Conservation (phyloP, 139 green algal species). For the Chlamydomonas schloesseri region DNA sequence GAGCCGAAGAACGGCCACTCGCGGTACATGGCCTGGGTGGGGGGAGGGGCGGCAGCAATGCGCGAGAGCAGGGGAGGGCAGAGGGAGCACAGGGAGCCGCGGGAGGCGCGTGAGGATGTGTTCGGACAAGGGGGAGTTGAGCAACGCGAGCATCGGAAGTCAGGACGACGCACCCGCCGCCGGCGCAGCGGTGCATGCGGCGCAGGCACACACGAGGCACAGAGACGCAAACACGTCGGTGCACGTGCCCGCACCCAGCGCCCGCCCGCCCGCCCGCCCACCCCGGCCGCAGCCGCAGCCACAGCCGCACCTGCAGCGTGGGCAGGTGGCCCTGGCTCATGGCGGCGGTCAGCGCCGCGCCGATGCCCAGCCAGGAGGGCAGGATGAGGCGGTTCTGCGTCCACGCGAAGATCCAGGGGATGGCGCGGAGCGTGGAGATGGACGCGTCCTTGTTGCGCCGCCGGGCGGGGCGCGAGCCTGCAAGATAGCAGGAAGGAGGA, state of each 20-base stretch:
- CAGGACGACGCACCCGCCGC: no score
- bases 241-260: no score
- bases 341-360: constrained; percentile 83
- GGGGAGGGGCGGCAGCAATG: constrained; percentile 72
- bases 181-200: no score
- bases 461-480: constrained; percentile 56
- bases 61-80: not conserved
- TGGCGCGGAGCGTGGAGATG: constrained; percentile 91
- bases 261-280: no score
- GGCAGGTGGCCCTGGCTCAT: constrained; percentile 40
- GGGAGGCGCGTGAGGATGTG: not conserved
- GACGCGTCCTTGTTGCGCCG: constrained; percentile 51
- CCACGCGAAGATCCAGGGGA: constrained; percentile 99
- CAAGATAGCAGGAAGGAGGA: no score
- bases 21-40: constrained; percentile 89
- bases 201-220: no score
- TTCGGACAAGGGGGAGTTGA: no score
- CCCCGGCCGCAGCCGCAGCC: no score
- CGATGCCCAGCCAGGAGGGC: constrained; percentile 97
- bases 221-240: no score
- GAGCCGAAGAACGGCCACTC: constrained; percentile 98
- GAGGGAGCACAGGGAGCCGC: no score
- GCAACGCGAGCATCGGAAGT: no score
- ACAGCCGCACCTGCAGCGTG: constrained; percentile 47
- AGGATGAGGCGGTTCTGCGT: constrained; percentile 96